phyloP scores from a whole-genome alignment of 2,329 filamentous ascomycete genomes.

The Arthrinium phaeospermum region DNA sequence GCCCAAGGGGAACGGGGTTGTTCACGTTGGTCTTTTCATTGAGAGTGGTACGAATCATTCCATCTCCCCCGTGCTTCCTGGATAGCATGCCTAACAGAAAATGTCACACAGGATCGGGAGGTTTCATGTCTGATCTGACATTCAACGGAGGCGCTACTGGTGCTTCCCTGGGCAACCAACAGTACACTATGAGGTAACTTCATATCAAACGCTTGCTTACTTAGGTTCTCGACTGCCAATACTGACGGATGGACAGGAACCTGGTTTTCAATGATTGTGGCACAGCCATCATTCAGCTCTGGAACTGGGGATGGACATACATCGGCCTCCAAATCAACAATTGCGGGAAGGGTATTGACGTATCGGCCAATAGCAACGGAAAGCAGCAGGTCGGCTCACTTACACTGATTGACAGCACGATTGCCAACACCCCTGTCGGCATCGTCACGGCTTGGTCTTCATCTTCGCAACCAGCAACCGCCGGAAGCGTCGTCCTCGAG shows the following conservation, averaged over 20 bases:
- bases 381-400: constrained; percentile 71
- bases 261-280: constrained; percentile 68
- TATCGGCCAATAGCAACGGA: constrained; percentile 54
- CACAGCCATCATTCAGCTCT: constrained; percentile 71
- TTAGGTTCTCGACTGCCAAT: not conserved
- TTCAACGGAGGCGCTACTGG: constrained; percentile 65
- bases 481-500: constrained; percentile 64
- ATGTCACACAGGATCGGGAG: constrained; percentile 42
- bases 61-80: not conserved
- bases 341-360: constrained; percentile 63
- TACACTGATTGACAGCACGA: constrained; percentile 71
- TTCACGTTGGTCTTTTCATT: constrained; percentile 41
- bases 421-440: constrained; percentile 67
- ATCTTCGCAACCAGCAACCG: constrained; percentile 47
- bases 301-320: constrained; percentile 78
- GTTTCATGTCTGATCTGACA: constrained; percentile 63
- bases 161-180: constrained; percentile 70
- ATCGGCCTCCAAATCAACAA: constrained; percentile 34
- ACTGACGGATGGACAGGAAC: constrained; percentile 47
- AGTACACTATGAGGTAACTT: constrained; percentile 63
- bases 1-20: constrained; percentile 37
- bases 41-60: constrained; percentile 37
- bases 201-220: not conserved
- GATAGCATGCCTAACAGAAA: constrained; percentile 26
- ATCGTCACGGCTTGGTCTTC: constrained; percentile 66